A percentile compares a stretch with the other conserved stretches of the same genome.
These are phyloP conservation scores for Diaporthe destruens DNA, from an alignment of 2,329 filamentous ascomycete species.

Conservation along the genomic window DNA sequence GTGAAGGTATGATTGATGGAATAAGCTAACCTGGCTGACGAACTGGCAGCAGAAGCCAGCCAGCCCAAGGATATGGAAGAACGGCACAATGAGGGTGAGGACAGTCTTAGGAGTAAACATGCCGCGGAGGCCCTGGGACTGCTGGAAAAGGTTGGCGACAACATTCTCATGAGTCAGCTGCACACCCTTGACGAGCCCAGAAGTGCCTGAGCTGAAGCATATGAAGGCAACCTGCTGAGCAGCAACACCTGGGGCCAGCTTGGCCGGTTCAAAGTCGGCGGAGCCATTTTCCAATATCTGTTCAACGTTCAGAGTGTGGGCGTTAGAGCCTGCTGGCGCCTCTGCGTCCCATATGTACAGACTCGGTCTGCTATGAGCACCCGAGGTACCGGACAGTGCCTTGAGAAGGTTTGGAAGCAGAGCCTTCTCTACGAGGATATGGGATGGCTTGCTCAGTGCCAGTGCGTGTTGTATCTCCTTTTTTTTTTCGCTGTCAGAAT, in stretches of 20 bases:
- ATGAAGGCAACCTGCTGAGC: constrained; percentile 33
- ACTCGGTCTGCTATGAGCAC: neutral
- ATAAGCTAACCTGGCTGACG: constrained; percentile 30
- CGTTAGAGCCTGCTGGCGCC: neutral
- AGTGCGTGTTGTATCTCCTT: constrained; percentile 36
- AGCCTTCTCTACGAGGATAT: constrained; percentile 36
- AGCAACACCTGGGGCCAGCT: constrained; percentile 14
- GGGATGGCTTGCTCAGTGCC: constrained; percentile 24
- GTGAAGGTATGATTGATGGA: no score
- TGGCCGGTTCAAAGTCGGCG: constrained; percentile 13
- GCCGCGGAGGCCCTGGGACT: constrained; percentile 30
- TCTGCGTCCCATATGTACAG: constrained; percentile 14
- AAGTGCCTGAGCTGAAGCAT: constrained; percentile 40
- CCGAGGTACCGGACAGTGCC: neutral
- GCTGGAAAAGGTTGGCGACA: constrained; percentile 39
- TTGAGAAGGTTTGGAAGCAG: constrained; percentile 7
- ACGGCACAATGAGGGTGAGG: constrained; percentile 37
- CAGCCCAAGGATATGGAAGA: constrained; percentile 39
- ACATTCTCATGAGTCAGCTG: constrained; percentile 40
- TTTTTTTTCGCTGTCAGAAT: neutral
- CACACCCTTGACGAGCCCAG: constrained; percentile 39
- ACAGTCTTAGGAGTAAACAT: constrained; percentile 36
- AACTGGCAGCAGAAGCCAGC: constrained; percentile 39
- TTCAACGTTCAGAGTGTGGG: neutral
- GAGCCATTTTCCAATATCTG: constrained; percentile 25